Percentiles rank a stretch among this genome's conserved stretches.
Conservation (phyloP, 116 monocot species). For the Dioscorea cayenensis region DNA sequence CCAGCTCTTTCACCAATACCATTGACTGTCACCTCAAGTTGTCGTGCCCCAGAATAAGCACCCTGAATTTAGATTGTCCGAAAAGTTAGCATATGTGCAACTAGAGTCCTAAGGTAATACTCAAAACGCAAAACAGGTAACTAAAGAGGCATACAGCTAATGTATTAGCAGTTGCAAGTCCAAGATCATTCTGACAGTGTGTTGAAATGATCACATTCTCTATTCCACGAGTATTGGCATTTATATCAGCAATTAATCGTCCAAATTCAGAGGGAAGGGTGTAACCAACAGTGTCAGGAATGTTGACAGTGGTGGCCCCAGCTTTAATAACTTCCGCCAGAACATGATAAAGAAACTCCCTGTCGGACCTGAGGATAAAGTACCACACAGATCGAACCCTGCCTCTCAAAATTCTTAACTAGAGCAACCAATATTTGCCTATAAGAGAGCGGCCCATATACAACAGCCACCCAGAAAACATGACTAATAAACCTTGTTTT, state of each 20-base stretch:
- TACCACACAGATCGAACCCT: neutral
- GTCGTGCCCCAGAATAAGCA: constrained; percentile 80
- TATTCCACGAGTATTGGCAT: constrained; percentile 76
- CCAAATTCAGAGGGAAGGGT: constrained; percentile 82
- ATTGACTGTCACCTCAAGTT: constrained; percentile 89
- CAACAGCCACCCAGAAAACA: no score
- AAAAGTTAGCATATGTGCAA: constrained; percentile 9
- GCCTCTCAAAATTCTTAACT: no score
- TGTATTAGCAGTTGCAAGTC: constrained; percentile 90
- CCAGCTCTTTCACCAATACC: constrained; percentile 99
- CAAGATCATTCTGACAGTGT: constrained; percentile 98
- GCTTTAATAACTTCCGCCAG: constrained; percentile 93
- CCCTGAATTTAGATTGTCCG: constrained; percentile 50
- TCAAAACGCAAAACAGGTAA: neutral
- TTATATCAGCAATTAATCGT: constrained; percentile 77
- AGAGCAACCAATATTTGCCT: no score
- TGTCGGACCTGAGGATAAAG: constrained; percentile 56
- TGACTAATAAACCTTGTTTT: no score
- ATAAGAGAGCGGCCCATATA: no score
- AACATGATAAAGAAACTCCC: constrained; percentile 79
- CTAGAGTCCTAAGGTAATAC: neutral
- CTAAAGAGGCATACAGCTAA: constrained; percentile 56
- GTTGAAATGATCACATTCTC: constrained; percentile 94
- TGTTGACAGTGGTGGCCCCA: constrained; percentile 91
- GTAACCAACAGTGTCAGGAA: constrained; percentile 98